A percentile compares a stretch with the other conserved stretches of the same genome.
phyloP scores from a whole-genome alignment of 208 protist species.

The Leishmania braziliensis region DNA sequence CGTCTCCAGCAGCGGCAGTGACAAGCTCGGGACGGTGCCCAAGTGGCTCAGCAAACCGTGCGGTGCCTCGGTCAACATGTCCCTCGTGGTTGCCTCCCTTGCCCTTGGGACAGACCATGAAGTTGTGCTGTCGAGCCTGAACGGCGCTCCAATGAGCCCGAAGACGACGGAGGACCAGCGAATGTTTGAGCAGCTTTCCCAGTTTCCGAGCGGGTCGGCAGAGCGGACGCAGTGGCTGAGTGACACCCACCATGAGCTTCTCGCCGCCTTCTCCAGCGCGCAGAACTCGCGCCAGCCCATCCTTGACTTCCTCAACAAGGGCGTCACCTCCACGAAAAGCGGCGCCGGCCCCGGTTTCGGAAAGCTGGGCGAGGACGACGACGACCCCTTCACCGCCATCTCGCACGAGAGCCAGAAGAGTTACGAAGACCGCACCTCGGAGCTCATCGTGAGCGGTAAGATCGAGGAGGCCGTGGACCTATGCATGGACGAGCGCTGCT shows the following conservation, averaged over 20 bases:
- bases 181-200: slow-evolving; percentile 29
- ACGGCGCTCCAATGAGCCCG: slow-evolving; percentile 35
- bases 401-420: slow-evolving; percentile 60
- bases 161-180: slow-evolving; percentile 31
- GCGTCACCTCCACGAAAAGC: slow-evolving; percentile 2
- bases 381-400: slow-evolving; percentile 71
- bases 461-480: slow-evolving; percentile 76
- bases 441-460: slow-evolving; percentile 60
- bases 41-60: slow-evolving; percentile 70
- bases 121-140: slow-evolving; percentile 27
- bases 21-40: slow-evolving; percentile 33
- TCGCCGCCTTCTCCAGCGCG: slow-evolving; percentile 65
- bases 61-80: slow-evolving; percentile 67
- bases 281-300: slow-evolving; percentile 65
- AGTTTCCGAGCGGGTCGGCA: slow-evolving; percentile 34
- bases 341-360: slow-evolving; percentile 8
- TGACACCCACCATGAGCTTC: slow-evolving; percentile 42
- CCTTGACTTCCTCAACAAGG: slow-evolving; percentile 52
- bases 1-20: slow-evolving; percentile 19
- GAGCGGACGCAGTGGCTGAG: slow-evolving; percentile 73
- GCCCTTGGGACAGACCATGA: slow-evolving; percentile 35
- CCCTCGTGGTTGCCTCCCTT: slow-evolving; percentile 55
- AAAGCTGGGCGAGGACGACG: slow-evolving; percentile 34
- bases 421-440: slow-evolving; percentile 64
- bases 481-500: slow-evolving; percentile 63